A percentile compares a stretch with the other conserved stretches of the same genome.
phyloP scores from a whole-genome alignment of 108 stramenopile species.

The Epithemia pelagica region DNA sequence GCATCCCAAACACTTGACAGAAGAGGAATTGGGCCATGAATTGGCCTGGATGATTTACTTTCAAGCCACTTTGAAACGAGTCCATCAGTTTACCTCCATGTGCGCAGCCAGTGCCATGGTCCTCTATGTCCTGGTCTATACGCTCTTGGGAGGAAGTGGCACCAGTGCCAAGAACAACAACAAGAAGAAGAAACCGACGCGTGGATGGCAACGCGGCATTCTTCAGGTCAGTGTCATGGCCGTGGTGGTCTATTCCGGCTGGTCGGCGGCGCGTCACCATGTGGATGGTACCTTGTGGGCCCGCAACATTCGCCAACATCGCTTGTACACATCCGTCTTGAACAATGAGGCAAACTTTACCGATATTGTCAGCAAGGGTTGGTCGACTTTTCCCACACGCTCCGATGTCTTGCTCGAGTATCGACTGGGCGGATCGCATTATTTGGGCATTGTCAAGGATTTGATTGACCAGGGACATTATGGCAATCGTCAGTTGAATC shows the following conservation, averaged over 20 bases:
- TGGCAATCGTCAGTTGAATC: slow-evolving; percentile 20
- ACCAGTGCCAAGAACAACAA: not conserved
- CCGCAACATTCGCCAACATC: too few relatives aligned
- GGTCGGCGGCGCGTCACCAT: too few relatives aligned
- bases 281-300: too few relatives aligned
- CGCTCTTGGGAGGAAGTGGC: slow-evolving; percentile 2
- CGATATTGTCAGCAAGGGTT: not conserved
- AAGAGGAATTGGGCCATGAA: too few relatives aligned
- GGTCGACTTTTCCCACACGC: slow-evolving; percentile 18
- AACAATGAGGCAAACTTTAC: slow-evolving; percentile 2
- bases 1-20: too few relatives aligned
- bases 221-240: slow-evolving; percentile 1
- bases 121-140: not conserved
- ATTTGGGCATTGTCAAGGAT: too few relatives aligned
- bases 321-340: too few relatives aligned
- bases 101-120: not conserved
- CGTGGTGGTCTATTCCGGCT: not conserved
- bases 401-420: too few relatives aligned
- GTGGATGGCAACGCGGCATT: not conserved
- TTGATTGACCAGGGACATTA: slow-evolving; percentile 25
- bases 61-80: too few relatives aligned
- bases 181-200: too few relatives aligned
- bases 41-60: too few relatives aligned
- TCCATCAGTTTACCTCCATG: slow-evolving; percentile 6
- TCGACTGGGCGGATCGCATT: too few relatives aligned